Base-by-base conservation (phyloP, 1,139 yeast genomes). In the Yueomyces sp. region DNA sequence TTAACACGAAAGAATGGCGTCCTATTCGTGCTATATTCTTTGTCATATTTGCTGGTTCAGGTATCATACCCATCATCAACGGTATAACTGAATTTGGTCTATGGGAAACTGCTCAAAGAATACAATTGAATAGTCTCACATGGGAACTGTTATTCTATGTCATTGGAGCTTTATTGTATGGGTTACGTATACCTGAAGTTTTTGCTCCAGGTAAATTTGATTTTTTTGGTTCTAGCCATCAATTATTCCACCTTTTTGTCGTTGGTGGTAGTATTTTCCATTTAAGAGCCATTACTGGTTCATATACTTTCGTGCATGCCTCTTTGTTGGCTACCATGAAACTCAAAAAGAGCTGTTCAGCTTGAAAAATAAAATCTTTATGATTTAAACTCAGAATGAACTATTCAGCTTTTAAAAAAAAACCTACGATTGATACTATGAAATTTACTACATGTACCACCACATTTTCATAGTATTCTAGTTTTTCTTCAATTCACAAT, bases 191-290 rank as follows among this genome's bases (percentile, higher is more conserved):
- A 27, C 96, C 96, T 0, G 96, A 89, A 57, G 64, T 85, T 39
- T 69, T 71, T 44, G 62, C 65, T 4, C 93, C 93, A n/a, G 78
- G 84, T 0, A 65, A 49, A 36, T 82, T 76, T 53, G 96, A 87
- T 54, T 56, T 76, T 26, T 66, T 76, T 55, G 95, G 95, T 6
- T 81, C 81, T 51, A 81, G 95, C 4, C 96, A 87, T 59, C 96
- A 89, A 59, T 75, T 87, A 11, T 87, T 87, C 62, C 96, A 87
- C 59, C 65, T 83, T 3, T 65, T 82, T 57, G 96, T 87, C 4
- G 89, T 87, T 0, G 51, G 78, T 3, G 96, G 95, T 6, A 94
- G 95, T 0, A 67, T 67, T 46, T 79, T 81, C 49, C 96, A 87
- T 62, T 78, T 82, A 64, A 67, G 62, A 46, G 94, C 84, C 0